A percentile compares a stretch with the other conserved stretches of the same genome.
These are phyloP conservation scores for Fusarium tuaranense DNA, from an alignment of 2,329 filamentous ascomycete genomes.

Conservation along the genomic window DNA sequence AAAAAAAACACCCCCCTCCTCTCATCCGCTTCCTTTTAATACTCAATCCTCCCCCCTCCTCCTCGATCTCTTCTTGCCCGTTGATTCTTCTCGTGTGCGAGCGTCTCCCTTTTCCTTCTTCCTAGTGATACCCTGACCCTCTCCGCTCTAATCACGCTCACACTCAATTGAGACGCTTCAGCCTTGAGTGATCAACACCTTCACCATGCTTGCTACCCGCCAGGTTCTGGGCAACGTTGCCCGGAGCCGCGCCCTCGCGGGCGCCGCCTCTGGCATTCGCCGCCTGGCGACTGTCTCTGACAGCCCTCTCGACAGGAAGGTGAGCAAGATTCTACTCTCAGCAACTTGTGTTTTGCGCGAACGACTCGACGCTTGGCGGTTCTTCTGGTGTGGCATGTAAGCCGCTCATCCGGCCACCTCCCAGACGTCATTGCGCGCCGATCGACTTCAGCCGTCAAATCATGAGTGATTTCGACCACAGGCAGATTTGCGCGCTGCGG, in stretches of 20 bases:
- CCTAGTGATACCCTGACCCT: constrained; percentile 44
- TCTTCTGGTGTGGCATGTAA: background rate
- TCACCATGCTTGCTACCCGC: constrained; percentile 77
- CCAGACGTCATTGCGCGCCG: constrained; percentile 29
- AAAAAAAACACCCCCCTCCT: constrained; percentile 45
- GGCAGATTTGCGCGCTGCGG: background rate
- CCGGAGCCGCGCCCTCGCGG: constrained; percentile 68
- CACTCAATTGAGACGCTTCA: constrained; percentile 35
- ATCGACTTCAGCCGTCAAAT: constrained; percentile 17
- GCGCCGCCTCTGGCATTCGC: constrained; percentile 71
- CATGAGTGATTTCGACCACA: constrained; percentile 14
- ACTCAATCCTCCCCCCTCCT: constrained; percentile 38
- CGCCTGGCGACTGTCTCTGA: constrained; percentile 89
- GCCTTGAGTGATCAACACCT: constrained; percentile 26
- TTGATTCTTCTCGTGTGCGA: constrained; percentile 33
- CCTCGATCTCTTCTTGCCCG: constrained; percentile 16
- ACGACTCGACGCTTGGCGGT: background rate
- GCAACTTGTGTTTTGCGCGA: background rate
- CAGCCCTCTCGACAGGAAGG: constrained; percentile 91
- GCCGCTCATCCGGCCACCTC: background rate
- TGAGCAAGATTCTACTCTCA: constrained; percentile 47
- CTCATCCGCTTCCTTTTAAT: constrained; percentile 45
- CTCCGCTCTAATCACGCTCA: constrained; percentile 35
- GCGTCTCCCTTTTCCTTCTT: constrained; percentile 38
- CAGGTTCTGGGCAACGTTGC: constrained; percentile 75